Conservation (phyloP, 768 basidiomycete species). For the Ephemerocybe angulata region DNA sequence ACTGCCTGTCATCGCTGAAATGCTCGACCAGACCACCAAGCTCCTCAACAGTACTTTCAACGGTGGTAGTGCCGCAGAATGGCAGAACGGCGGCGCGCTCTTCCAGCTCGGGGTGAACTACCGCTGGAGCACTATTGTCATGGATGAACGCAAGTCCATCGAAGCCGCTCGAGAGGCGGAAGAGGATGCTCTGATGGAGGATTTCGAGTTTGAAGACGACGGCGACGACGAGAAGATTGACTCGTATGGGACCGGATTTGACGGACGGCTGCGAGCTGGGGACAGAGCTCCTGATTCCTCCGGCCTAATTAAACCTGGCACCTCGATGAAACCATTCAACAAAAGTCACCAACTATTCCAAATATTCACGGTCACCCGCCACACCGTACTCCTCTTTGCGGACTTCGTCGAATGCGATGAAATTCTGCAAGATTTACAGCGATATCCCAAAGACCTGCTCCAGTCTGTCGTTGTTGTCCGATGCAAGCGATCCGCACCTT, state of each 20-base stretch:
- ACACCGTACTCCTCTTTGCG: slow-evolving; percentile 34
- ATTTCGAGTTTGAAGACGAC: slow-evolving; percentile 15
- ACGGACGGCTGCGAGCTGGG: slow-evolving; percentile 32
- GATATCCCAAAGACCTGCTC: slow-evolving; percentile 13
- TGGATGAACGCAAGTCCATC: slow-evolving; percentile 34
- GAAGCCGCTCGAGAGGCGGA: slow-evolving; percentile 12
- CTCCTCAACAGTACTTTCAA: slow-evolving; percentile 20
- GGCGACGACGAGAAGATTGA: slow-evolving; percentile 15
- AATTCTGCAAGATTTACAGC: slow-evolving; percentile 10
- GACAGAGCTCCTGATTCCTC: slow-evolving; percentile 47
- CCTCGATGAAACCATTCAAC: slow-evolving; percentile 6
- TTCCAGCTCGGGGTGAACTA: slow-evolving; percentile 52
- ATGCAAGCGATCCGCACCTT: background rate
- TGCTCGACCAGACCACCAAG: slow-evolving; percentile 29
- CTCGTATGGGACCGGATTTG: slow-evolving; percentile 21
- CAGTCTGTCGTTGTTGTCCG: slow-evolving; percentile 16
- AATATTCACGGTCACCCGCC: slow-evolving; percentile 25
- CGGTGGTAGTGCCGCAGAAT: slow-evolving; percentile 15
- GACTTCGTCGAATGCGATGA: slow-evolving; percentile 11
- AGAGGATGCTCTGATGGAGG: slow-evolving; percentile 12
- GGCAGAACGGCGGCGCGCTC: slow-evolving; percentile 22
- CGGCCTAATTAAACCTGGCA: slow-evolving; percentile 8
- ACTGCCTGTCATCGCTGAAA: slow-evolving; percentile 32
- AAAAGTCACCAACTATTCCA: slow-evolving; percentile 20
- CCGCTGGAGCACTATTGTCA: slow-evolving; percentile 44